Conservation (phyloP, 345 rosid genomes). For the Aquilaria sinensis region DNA sequence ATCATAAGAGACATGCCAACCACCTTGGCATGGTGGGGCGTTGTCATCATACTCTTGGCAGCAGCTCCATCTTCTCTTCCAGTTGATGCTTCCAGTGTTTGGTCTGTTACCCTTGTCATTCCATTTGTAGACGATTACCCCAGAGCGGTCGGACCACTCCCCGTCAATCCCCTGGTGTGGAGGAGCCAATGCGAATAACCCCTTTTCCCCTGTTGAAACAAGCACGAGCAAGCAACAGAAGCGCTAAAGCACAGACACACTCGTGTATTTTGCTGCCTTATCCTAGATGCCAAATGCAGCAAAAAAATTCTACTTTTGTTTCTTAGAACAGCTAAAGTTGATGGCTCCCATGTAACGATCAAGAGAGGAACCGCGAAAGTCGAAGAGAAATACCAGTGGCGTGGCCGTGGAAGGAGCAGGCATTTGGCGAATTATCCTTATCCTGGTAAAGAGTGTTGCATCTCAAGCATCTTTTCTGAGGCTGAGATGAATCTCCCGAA, state of each 20-base stretch:
- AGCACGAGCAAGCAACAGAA: background rate
- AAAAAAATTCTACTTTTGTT: background rate
- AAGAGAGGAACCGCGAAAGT: background rate
- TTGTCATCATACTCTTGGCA: constrained; percentile 44
- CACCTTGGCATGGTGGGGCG: constrained; percentile 46
- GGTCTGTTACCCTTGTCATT: constrained; percentile 42
- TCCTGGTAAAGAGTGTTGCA: constrained; percentile 38
- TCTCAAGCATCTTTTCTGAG: constrained; percentile 48
- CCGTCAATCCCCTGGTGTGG: constrained; percentile 68
- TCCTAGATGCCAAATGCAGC: background rate
- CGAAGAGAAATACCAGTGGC: constrained; percentile 30
- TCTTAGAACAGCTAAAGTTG: too few relatives aligned
- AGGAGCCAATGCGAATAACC: constrained; percentile 46
- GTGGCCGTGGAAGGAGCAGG: constrained; percentile 62
- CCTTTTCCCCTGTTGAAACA: constrained; percentile 40
- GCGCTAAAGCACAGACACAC: background rate
- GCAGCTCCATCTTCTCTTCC: constrained; percentile 60
- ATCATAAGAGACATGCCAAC: constrained; percentile 52
- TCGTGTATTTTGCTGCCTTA: background rate
- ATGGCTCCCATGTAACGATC: background rate
- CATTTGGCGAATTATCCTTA: constrained; percentile 38
- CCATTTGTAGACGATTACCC: constrained; percentile 58
- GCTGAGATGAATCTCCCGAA: background rate
- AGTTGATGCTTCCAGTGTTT: constrained; percentile 38
- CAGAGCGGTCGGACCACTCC: constrained; percentile 50